Base-by-base conservation (phyloP, 805 yeast genomes). In the Saccharomycopsis malanga region DNA sequence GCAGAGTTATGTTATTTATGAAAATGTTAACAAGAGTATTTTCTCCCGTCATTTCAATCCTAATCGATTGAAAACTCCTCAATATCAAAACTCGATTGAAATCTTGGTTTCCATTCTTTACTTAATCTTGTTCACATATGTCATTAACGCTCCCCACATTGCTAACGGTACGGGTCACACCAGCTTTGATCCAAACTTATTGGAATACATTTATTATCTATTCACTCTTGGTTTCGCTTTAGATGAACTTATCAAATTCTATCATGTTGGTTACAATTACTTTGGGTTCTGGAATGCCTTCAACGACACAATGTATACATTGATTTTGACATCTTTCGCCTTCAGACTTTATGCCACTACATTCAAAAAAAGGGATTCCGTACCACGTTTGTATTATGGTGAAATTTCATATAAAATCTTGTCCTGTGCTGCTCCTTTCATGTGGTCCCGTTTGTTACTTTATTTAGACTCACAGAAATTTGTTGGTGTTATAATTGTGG, bases 401-500 rank as follows among this genome's bases (percentile, higher is more conserved):
- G 50, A 47, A 27, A 39, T 47, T 34, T 47, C 94, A 0, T 86
- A 79, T 60, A 67, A 93, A 52, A 61, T 86, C 2, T 64, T 87
- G 42, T 81, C 95, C 0, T 73, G 88, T 57, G 88, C 85, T 12
- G 83, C 95, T 4, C 96, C 96, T 2, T 69, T 87, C 54, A 80
- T 87, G 75, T 87, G 95, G 94, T 74, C 84, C 2, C 71, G 96
- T 42, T 67, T 87, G 43, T 65, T 87, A 48, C 70, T 87, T 32
- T 87, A 72, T 63, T 71, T 87, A 56, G 96, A 87, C 60, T 83
- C 89, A 7, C 78, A 80, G 54, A 74, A 76, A 56, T 87, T 87
- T 61, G 85, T 87, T 42, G 96, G 96, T 36, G 86, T 88, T 2
- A 83, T 87, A 87, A 74, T 87, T 53, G 91, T 87, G 23, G 91